Evolutionary conservation across 352 stramenopile genomes (phyloP).

Genomic region (Aphanomyces astaci): DNA sequence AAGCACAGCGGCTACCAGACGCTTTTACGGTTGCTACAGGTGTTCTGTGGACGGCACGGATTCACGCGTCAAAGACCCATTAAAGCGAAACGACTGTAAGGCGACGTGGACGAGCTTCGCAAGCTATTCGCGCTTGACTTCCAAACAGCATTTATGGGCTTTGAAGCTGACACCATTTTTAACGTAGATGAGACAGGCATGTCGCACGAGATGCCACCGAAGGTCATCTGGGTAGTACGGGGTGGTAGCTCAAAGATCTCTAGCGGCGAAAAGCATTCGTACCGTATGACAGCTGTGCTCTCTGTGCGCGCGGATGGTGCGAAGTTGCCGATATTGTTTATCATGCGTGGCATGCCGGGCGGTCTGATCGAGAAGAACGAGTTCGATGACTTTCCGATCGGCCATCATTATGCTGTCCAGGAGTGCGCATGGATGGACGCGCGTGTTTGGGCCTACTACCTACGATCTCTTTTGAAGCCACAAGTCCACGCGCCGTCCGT

Average conservation of each 20-base stretch:
- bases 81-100: not conserved
- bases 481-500: conserved; percentile 14
- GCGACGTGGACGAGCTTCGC: not conserved
- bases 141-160: not conserved
- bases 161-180: not conserved
- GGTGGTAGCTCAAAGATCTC: conserved; percentile 19
- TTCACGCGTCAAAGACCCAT: not conserved
- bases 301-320: conserved; percentile 20
- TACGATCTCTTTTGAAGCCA: not conserved
- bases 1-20: not conserved
- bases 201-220: conserved; percentile 23
- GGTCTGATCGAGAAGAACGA: conserved; percentile 22
- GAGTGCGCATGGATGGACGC: conserved; percentile 28
- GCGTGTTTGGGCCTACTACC: conserved; percentile 16
- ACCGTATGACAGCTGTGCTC: conserved; percentile 22
- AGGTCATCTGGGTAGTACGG: not conserved
- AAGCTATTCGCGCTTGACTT: not conserved
- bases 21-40: not conserved
- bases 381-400: conserved; percentile 7
- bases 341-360: conserved; percentile 16
- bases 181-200: conserved; percentile 26
- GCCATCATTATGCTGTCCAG: conserved; percentile 24
- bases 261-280: conserved; percentile 23
- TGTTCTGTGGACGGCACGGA: not conserved
- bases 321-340: conserved; percentile 28